Evolutionary conservation across 495 filamentous ascomycete species (phyloP), one percentile per base, ranked within the genome.

Genomic region (Darksidea phi): DNA sequence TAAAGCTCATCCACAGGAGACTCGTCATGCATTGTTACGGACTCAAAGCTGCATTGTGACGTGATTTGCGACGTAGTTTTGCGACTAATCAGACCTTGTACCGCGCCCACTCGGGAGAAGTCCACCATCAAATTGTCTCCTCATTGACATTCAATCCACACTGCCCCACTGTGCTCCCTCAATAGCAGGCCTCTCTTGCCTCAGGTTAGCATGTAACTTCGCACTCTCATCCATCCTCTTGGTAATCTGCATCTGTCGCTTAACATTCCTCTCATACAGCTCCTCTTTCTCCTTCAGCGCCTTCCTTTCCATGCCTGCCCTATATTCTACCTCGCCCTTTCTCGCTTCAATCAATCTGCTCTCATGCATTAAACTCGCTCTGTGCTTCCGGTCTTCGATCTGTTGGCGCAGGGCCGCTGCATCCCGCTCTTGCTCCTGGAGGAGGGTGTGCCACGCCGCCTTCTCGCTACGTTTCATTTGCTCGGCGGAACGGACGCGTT

Each of bases 201-300:
- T 45, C 28, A 66, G 32, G 32, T 25, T 52, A 2, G 63, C 63
- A 61, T 66, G 63, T 32, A 66, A 48, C 57, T 53, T 28, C 17
- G 63, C 63, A 48, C 57, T 61, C 63, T 66, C 51, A 61, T 66
- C 57, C 42, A 61, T 6, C 25, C 63, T 47, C n/a, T 66, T 46
- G 1, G 43, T 57, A 6, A 61, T 5, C 53, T 15, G 20, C 23
- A 45, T 38, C 53, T 66, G 63, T 36, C 63, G 54, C 36, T 48
- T 49, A 7, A 66, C 50, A 54, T 66, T 66, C 63, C 63, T 38
- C 48, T 66, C 63, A 66, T 20, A 61, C 25, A 61, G 10, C 46
- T 61, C 24, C 41, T 66, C 63, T 51, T 66, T 66, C 28, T 66
- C 57, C 50, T 24, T 38, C 23, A 66, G 41, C 45, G 48, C 38